Evolutionary conservation across 2,329 filamentous ascomycete species (phyloP), one percentile per base, ranked within the genome.

Genomic region (Sporothrix brunneoviolacea): DNA sequence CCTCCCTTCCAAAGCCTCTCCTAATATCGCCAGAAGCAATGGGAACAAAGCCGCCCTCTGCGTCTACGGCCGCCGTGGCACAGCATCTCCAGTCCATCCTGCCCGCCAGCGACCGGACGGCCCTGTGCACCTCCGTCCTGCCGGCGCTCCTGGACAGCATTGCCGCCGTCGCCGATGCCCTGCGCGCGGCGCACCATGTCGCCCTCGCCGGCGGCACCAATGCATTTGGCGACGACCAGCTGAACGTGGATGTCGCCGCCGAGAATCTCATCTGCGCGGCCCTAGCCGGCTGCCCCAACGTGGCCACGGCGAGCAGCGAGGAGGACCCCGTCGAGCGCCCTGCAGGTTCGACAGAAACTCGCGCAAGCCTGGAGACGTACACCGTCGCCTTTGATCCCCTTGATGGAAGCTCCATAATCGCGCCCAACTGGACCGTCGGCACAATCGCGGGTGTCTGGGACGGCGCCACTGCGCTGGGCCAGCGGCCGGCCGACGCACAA

Each of bases 351-450:
- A 18, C 24, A 4, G 3, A 5, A 9, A 8, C 35, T 12, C 3
- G 12, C 4, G 7, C 40, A 4, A 3, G 44, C 9, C 10, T 48
- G 2, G 74, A 80, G 57, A 59, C 65, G 24, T 83, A 83, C 63
- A 75, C 79, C 0, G 64, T 82, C 8, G 79, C 78, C 0, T 84
- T 83, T 57, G 80, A 84, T 57, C 80, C 80, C 0, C 71, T 84
- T 0, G 80, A 84, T 56, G 80, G 80, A 10, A 80, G 75, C 62
- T 82, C 76, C 54, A 80, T 80, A 58, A 78, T 80, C 38, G 74
- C 68, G 0, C 69, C 77, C 1, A 80, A 80, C 59, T 80, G 76
- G 76, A 70, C 74, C 1, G 77, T 80, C 8, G 77, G 77, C 19
- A 73, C 78, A 41, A 83, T 84, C 53, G 64, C 82, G 15, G 79